phyloP scores from a whole-genome alignment of 164 flowering plant species.

The Echeveria elegans region DNA sequence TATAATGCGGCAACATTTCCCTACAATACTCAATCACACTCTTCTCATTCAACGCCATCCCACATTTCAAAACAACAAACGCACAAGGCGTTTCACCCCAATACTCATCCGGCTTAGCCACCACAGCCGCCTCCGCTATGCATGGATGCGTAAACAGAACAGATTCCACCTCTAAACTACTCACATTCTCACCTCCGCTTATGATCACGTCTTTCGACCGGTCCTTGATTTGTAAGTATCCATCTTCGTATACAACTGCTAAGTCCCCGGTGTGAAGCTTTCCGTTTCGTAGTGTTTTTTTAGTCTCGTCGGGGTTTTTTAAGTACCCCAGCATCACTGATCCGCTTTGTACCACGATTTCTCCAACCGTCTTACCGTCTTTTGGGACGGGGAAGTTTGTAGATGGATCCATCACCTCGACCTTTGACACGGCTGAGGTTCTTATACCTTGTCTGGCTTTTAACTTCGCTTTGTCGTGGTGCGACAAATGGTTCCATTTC shows the following conservation, averaged over 20 bases:
- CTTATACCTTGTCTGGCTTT: conserved; percentile 2
- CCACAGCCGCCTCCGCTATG: not conserved
- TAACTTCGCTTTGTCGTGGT: not conserved
- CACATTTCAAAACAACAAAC: not conserved
- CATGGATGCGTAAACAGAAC: not conserved
- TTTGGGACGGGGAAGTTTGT: not conserved
- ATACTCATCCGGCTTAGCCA: conserved; percentile 1
- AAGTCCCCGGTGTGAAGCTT: not conserved
- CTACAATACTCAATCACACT: conserved; percentile 5
- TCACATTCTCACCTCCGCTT: conserved; percentile 8
- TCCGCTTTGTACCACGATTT: not conserved
- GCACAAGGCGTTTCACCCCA: conserved; percentile 9
- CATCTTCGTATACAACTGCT: not conserved
- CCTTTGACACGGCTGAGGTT: not conserved
- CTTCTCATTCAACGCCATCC: not conserved
- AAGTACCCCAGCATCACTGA: conserved; percentile 1
- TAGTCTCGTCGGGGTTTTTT: not conserved
- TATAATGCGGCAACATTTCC: conserved; percentile 2
- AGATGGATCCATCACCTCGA: not conserved
- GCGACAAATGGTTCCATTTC: not conserved
- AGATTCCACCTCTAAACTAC: conserved; percentile 2
- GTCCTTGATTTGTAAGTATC: conserved; percentile 5
- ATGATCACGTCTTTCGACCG: conserved; percentile 9
- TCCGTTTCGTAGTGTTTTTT: not conserved
- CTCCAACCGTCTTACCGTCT: not conserved